Evolutionary conservation across 768 basidiomycete species (phyloP).

Genomic region (Podaxis pistillaris): DNA sequence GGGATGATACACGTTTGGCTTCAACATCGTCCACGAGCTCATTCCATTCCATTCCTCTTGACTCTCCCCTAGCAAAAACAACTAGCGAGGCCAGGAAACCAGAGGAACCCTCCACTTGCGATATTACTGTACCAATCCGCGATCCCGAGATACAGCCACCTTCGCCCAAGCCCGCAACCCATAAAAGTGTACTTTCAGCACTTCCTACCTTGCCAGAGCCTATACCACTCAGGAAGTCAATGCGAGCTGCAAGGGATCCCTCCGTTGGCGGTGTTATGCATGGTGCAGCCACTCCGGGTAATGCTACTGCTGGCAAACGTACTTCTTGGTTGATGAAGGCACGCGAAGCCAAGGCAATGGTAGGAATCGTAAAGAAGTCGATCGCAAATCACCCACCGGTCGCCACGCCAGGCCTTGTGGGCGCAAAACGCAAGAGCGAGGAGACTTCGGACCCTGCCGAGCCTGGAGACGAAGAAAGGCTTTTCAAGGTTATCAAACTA

Average conservation of each 20-base stretch:
- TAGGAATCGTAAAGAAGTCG: constrained; percentile 43
- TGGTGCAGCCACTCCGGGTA: constrained; percentile 41
- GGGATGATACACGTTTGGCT: constrained; percentile 10
- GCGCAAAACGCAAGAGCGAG: constrained; percentile 67
- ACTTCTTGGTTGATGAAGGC: constrained; percentile 83
- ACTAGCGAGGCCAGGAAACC: constrained; percentile 9
- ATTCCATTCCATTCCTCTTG: constrained; percentile 37
- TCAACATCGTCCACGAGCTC: constrained; percentile 33
- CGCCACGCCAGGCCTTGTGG: neutral
- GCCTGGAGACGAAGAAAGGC: constrained; percentile 40
- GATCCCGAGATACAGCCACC: neutral
- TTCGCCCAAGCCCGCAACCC: constrained; percentile 3
- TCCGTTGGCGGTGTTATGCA: constrained; percentile 28
- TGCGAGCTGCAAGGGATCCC: constrained; percentile 48
- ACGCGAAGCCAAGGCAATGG: constrained; percentile 68
- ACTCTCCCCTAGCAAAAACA: constrained; percentile 28
- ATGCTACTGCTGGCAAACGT: constrained; percentile 52
- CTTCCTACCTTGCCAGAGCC: constrained; percentile 68
- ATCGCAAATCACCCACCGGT: constrained; percentile 5
- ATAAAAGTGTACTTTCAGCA: constrained; percentile 3
- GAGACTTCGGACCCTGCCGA: constrained; percentile 32
- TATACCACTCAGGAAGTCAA: constrained; percentile 67
- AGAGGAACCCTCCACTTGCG: constrained; percentile 12
- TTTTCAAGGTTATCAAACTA: constrained; percentile 49
- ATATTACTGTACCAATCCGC: constrained; percentile 15